These are phyloP conservation scores for Platanthera zijinensis DNA, from an alignment of 106 monocot genomes.

Conservation along the genomic window DNA sequence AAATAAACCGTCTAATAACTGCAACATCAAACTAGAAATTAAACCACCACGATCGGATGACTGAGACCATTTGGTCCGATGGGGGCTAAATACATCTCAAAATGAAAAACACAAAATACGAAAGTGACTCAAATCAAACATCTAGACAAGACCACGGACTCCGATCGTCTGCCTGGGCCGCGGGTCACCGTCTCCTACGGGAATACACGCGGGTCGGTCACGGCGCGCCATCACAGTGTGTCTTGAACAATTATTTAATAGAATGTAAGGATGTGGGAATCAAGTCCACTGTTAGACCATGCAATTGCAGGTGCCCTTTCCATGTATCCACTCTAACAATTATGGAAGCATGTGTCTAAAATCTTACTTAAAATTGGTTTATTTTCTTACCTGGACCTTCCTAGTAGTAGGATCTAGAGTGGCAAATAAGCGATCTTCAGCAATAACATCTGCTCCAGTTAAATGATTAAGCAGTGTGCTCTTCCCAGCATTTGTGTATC, in stretches of 20 bases:
- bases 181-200: too few relatives aligned
- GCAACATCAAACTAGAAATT: too few relatives aligned
- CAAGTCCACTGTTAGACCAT: not conserved
- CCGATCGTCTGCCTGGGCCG: too few relatives aligned
- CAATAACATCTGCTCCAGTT: conserved; percentile 92
- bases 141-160: too few relatives aligned
- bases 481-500: conserved; percentile 99
- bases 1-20: too few relatives aligned
- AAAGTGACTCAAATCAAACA: too few relatives aligned
- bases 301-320: not conserved
- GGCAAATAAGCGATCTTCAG: conserved; percentile 88
- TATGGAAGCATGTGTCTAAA: not conserved
- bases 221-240: not conserved
- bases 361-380: not conserved
- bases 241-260: not conserved
- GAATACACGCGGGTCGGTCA: too few relatives aligned
- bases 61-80: too few relatives aligned
- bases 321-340: not conserved
- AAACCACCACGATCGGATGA: too few relatives aligned
- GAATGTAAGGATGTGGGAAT: not conserved
- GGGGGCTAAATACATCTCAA: too few relatives aligned
- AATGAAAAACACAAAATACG: too few relatives aligned
- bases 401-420: conserved; percentile 97
- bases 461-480: conserved; percentile 87
- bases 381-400: conserved; percentile 55